Percentiles rank a stretch among this genome's conserved stretches.
Conservation (phyloP, 306 rosid species). For the Cucumis melo region DNA sequence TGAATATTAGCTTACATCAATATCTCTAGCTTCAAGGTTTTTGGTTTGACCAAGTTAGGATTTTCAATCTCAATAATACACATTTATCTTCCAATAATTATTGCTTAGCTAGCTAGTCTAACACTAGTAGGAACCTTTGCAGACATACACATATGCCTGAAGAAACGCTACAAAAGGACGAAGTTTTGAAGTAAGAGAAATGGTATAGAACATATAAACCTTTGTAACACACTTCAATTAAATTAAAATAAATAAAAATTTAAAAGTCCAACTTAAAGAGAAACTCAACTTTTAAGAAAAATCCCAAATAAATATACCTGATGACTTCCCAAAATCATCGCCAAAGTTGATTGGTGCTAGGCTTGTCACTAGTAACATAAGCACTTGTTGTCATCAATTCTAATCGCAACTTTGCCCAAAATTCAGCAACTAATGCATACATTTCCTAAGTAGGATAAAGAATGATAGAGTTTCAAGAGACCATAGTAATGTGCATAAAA, state of each 20-base stretch:
- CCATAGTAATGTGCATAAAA: not conserved
- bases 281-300: not conserved
- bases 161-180: constrained; percentile 72
- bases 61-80: constrained; percentile 88
- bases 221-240: not conserved
- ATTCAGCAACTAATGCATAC: constrained; percentile 79
- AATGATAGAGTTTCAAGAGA: not conserved
- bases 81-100: constrained; percentile 65
- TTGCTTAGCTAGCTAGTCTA: constrained; percentile 73
- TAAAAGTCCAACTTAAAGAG: not conserved
- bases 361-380: constrained; percentile 50
- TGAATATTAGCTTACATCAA: constrained; percentile 47
- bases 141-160: constrained; percentile 96
- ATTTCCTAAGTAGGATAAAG: constrained; percentile 40
- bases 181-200: constrained; percentile 12
- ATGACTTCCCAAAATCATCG: constrained; percentile 94
- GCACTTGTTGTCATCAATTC: constrained; percentile 70
- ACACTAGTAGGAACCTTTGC: constrained; percentile 96
- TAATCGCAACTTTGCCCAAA: constrained; percentile 84
- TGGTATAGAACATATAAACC: not conserved
- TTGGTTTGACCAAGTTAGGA: constrained; percentile 75
- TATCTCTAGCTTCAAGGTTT: constrained; percentile 56
- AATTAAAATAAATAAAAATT: not conserved
- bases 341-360: constrained; percentile 83
- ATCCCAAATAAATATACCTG: constrained; percentile 51